These are phyloP conservation scores for Pestalotiopsis sp. DNA, from an alignment of 2,329 filamentous ascomycete species.

Conservation along the genomic window DNA sequence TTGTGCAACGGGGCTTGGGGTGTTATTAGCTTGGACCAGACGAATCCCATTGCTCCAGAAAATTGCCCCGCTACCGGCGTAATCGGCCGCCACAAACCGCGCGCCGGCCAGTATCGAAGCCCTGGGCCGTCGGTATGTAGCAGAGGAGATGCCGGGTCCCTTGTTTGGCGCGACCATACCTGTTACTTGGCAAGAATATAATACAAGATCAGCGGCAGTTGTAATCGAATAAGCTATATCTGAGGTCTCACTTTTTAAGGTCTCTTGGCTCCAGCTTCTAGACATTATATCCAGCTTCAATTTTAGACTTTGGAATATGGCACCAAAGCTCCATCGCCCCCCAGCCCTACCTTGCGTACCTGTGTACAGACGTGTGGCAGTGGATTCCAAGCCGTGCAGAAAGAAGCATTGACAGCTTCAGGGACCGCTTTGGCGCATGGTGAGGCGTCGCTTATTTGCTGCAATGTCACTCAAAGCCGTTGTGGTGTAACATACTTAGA, in stretches of 20 bases:
- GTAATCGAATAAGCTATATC: background rate
- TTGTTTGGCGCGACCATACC: background rate
- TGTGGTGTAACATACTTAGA: background rate
- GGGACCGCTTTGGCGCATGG: no score
- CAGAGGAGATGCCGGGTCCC: background rate
- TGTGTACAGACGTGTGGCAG: no score
- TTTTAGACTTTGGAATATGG: no score
- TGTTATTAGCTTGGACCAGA: constrained; percentile 2
- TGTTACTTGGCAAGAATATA: background rate
- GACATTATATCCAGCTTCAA: no score
- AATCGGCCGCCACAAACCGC: background rate
- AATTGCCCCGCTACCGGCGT: constrained; percentile 10
- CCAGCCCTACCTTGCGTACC: no score
- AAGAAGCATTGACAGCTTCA: no score
- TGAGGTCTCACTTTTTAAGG: no score
- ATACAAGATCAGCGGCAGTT: background rate
- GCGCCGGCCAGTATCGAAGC: background rate
- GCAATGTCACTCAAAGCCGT: background rate
- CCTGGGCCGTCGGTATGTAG: background rate
- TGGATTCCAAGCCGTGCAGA: no score
- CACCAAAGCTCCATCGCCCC: no score
- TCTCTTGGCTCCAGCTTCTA: no score
- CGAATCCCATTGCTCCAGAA: background rate
- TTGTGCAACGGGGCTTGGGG: background rate
- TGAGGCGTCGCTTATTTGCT: background rate